Evolutionary conservation across 768 basidiomycete species (phyloP).

Genomic region (Russula ochroleuca): DNA sequence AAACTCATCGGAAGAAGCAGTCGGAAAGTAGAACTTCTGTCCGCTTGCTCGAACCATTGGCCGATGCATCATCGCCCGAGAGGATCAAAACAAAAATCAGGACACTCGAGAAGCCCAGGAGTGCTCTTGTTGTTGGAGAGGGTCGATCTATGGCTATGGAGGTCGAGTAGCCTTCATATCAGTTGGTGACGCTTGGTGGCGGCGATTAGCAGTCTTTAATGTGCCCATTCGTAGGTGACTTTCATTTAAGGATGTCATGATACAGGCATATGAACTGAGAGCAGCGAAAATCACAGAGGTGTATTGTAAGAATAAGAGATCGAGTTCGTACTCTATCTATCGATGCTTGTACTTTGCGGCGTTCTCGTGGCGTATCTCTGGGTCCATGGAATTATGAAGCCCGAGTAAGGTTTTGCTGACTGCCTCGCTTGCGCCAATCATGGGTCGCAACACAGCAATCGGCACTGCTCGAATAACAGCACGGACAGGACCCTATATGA

Average conservation of each 20-base stretch:
- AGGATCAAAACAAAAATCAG: conserved; percentile 76
- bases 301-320: not conserved
- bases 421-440: conserved; percentile 97
- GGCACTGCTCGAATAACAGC: conserved; percentile 96
- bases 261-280: not conserved
- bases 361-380: conserved; percentile 72
- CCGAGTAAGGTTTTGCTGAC: conserved; percentile 94
- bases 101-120: conserved; percentile 56
- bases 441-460: conserved; percentile 93
- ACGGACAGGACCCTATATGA: conserved; percentile 75
- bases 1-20: conserved; percentile 64
- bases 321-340: conserved; percentile 33
- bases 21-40: conserved; percentile 51
- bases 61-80: conserved; percentile 41
- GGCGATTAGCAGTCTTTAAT: not conserved
- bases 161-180: conserved; percentile 48
- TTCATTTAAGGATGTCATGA: conserved; percentile 6
- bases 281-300: not conserved
- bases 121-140: conserved; percentile 76
- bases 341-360: conserved; percentile 93
- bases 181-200: not conserved
- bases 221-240: not conserved
- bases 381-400: conserved; percentile 89
- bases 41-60: conserved; percentile 63
- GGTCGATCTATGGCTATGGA: conserved; percentile 92